Evolutionary conservation across 352 stramenopile species (phyloP), one percentile per base, ranked within the genome.

Genomic region (Aphanomyces invadans): DNA sequence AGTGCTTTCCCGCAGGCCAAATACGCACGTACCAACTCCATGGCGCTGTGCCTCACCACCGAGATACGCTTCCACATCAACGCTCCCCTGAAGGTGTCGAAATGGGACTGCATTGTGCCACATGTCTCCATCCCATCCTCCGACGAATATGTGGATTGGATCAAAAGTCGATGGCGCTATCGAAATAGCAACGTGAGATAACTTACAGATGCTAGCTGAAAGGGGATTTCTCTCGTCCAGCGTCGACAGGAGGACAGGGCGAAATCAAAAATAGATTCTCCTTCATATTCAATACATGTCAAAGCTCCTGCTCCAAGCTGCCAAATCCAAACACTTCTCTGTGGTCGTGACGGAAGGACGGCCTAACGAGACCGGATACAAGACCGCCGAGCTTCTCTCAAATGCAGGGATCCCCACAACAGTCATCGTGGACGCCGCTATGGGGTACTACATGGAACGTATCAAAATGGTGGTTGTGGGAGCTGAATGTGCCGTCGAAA

Each of bases 401-500:
- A 74, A 88, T 17, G 86, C 77, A 0, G 89, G 91, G 23, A 98
- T 98, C 69, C 94, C 95, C 3, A 96, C 90, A n/a, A 97, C 82
- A 9, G 85, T 99, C 2, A 93, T 99, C 61, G 71, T 97, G 36
- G 96, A 99, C 79, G 92, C 90, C 49, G 95, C 95, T 2, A 95
- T 98, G 63, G 96, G 83, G 3, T 97, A 97, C 75, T 89, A 96
- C 63, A 98, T 98, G 93, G 96, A 99, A 76, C 73, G 88, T 38
- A 83, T 97, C 15, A 95, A 98, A 74, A 89, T 98, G 73, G 95
- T 98, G 5, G 80, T 99, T 23, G 91, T 98, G 3, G 96, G 96
- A 12, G 96, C 96, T 2, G 95, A 98, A 68, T 95, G 95, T 25
- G 94, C 99, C 26, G 86, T 98, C 23, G 97, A 99, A 76, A 99